Conservation (phyloP, 2,329 filamentous ascomycete genomes). For the Sarocladium oryzae region DNA sequence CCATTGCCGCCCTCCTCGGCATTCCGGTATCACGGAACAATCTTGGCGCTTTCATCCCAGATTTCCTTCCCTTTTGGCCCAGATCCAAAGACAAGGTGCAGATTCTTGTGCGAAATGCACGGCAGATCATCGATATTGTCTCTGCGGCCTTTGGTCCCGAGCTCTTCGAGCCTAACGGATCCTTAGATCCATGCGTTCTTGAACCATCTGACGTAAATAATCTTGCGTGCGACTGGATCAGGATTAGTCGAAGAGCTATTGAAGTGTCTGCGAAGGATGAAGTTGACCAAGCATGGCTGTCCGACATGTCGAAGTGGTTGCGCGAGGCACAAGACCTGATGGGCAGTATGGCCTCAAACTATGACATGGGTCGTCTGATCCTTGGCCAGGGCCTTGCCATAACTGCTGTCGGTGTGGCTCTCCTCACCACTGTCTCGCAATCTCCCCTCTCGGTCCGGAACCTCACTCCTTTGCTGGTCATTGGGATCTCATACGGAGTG, state of each 20-base stretch:
- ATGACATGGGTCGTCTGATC: constrained; percentile 61
- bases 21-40: constrained; percentile 88
- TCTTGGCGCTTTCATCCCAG: constrained; percentile 74
- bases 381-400: constrained; percentile 35
- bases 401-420: constrained; percentile 32
- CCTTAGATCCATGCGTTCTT: constrained; percentile 30
- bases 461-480: constrained; percentile 37
- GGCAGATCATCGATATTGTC: constrained; percentile 72
- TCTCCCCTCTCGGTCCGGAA: background rate
- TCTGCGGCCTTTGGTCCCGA: constrained; percentile 59
- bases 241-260: constrained; percentile 19
- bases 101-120: constrained; percentile 70
- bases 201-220: constrained; percentile 39
- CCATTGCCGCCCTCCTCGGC: constrained; percentile 76
- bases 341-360: constrained; percentile 89
- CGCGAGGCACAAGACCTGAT: constrained; percentile 69
- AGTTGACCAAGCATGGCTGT: constrained; percentile 33
- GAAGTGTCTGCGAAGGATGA: constrained; percentile 17
- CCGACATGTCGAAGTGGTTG: constrained; percentile 54
- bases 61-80: constrained; percentile 72
- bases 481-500: constrained; percentile 59
- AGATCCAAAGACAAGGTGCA: constrained; percentile 48
- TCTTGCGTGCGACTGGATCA: constrained; percentile 64
- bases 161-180: constrained; percentile 30
- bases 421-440: constrained; percentile 18